Evolutionary conservation across 345 rosid species (phyloP).

Genomic region (Linum lewisii): DNA sequence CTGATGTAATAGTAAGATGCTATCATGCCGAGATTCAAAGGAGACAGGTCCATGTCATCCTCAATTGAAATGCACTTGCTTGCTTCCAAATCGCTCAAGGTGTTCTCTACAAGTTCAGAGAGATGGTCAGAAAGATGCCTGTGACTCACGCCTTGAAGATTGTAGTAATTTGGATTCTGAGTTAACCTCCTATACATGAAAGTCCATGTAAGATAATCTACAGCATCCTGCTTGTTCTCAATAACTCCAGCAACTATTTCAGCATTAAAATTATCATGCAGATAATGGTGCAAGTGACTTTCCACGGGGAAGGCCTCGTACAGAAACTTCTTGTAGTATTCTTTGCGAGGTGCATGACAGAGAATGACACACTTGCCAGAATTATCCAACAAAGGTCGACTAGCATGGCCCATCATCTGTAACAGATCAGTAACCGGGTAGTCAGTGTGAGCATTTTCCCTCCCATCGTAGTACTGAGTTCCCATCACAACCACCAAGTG

Average conservation of each 20-base stretch:
- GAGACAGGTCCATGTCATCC: conserved; percentile 76
- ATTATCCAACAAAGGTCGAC: conserved; percentile 75
- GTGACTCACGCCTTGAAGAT: conserved; percentile 89
- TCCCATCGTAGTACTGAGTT: conserved; percentile 84
- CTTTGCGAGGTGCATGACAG: conserved; percentile 83
- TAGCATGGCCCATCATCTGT: conserved; percentile 97
- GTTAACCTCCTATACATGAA: conserved; percentile 88
- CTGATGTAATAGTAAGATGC: conserved; percentile 81
- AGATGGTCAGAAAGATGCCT: conserved; percentile 98
- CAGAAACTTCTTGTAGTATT: conserved; percentile 84
- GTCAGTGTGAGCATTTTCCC: conserved; percentile 78
- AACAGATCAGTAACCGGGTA: conserved; percentile 76
- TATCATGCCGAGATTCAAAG: conserved; percentile 79
- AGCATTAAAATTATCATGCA: conserved; percentile 84
- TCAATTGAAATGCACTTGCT: conserved; percentile 69
- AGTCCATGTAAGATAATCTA: conserved; percentile 92
- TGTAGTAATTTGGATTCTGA: conserved; percentile 91
- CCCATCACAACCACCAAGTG: conserved; percentile 93
- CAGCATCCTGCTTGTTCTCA: conserved; percentile 94
- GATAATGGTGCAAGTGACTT: conserved; percentile 80
- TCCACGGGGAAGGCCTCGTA: conserved; percentile 89
- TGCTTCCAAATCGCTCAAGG: conserved; percentile 66
- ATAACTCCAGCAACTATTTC: conserved; percentile 72
- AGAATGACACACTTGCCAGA: conserved; percentile 85
- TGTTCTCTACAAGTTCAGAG: conserved; percentile 86